Evolutionary conservation across 345 rosid species (phyloP).

Genomic region (Eucalyptus sideroxylon): DNA sequence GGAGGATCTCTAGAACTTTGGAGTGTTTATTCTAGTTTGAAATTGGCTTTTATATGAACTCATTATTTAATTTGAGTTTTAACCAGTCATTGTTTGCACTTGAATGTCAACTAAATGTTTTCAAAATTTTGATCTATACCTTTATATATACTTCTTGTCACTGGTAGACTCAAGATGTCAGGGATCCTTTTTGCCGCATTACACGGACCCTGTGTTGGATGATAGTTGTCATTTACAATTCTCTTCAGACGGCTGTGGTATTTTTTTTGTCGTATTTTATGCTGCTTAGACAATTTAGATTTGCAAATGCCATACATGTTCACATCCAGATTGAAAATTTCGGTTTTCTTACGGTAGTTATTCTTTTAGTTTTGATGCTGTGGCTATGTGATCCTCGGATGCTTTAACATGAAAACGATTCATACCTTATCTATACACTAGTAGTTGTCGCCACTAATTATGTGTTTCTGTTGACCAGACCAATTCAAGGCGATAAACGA

Average conservation of each 20-base stretch:
- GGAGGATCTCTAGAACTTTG: background rate
- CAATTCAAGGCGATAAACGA: constrained; percentile 41
- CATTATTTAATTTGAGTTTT: background rate
- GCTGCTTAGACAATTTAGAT: background rate
- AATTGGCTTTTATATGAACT: background rate
- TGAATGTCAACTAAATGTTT: background rate
- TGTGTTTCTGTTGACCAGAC: constrained; percentile 1
- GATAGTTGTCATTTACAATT: background rate
- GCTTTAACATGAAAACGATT: background rate
- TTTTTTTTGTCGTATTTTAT: background rate
- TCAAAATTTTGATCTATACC: background rate
- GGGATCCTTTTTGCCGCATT: background rate
- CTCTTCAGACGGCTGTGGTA: background rate
- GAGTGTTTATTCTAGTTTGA: background rate
- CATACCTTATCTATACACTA: background rate
- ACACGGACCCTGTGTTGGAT: background rate
- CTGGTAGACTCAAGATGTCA: background rate
- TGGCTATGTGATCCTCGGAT: background rate
- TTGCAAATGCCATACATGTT: background rate
- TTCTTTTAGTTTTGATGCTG: background rate
- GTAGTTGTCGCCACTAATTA: background rate
- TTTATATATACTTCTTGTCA: background rate
- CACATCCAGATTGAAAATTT: background rate
- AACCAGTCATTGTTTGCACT: background rate
- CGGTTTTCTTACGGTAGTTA: background rate